phyloP scores from a whole-genome alignment of 2,329 filamentous ascomycete genomes.

The Microcyclospora pomicola region DNA sequence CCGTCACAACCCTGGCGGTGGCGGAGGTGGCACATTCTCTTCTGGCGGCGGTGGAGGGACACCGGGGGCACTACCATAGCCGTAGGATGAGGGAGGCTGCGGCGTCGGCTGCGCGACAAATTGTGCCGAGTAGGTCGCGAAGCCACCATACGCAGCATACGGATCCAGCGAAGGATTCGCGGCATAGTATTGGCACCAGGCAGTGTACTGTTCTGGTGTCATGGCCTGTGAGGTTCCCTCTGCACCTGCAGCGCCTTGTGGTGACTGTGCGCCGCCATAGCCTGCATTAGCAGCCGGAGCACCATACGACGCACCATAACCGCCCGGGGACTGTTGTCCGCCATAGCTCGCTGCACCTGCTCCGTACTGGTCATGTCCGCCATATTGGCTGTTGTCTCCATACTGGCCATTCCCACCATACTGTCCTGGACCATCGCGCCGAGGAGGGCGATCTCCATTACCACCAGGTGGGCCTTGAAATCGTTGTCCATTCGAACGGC shows the following conservation, averaged over 20 bases:
- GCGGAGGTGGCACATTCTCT: no score
- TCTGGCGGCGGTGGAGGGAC: no score
- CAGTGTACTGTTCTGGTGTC: slow-evolving; percentile 25
- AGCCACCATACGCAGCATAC: slow-evolving; percentile 84
- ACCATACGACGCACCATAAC: slow-evolving; percentile 3
- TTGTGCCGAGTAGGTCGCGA: slow-evolving; percentile 12
- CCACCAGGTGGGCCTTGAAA: slow-evolving; percentile 17
- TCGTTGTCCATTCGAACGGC: slow-evolving; percentile 36
- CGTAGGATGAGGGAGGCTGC: no score
- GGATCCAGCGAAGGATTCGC: slow-evolving; percentile 74
- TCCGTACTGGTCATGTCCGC: slow-evolving; percentile 3
- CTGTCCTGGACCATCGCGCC: slow-evolving; percentile 19
- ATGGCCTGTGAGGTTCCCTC: slow-evolving; percentile 17
- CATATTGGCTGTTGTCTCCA: slow-evolving; percentile 13
- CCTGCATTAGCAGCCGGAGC: neutral
- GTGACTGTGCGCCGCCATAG: slow-evolving; percentile 20
- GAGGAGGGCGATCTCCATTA: neutral
- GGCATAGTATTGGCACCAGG: slow-evolving; percentile 71
- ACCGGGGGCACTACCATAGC: no score
- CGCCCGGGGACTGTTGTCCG: slow-evolving; percentile 4
- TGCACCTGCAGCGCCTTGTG: slow-evolving; percentile 2
- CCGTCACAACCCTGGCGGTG: no score
- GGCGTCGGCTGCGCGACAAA: neutral
- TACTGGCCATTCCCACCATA: slow-evolving; percentile 28
- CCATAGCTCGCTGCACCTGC: slow-evolving; percentile 6